Evolutionary conservation across 441 rosid species (phyloP), one percentile per base, ranked within the genome.

Genomic region (Gossypium lobatum): DNA sequence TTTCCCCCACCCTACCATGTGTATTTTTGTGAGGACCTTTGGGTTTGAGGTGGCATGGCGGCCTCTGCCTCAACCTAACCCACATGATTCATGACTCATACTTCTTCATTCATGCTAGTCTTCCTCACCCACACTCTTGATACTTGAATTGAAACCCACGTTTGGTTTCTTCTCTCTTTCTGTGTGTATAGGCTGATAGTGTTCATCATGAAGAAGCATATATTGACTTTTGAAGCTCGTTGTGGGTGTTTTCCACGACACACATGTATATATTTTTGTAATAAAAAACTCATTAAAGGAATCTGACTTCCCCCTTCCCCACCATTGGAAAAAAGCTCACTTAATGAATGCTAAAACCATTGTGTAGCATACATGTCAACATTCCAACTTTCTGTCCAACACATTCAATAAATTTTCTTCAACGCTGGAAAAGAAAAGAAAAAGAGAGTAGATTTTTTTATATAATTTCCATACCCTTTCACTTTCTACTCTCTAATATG

Each of bases 151-250:
- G 37, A 31, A 53, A 52, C 20, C 34, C 20, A 31, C 37, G n/a
- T 18, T 14, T 3, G 3, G 39, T 18, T 54, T 54, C 59, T 31
- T 70, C 31, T 48, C 31, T 66, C 31, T 59, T 26, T 20, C 25
- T 69, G 1, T 20, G 21, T 42, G 25, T 6, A 50, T n/a, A 5
- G 37, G 2, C 37, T 31, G 37, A 31, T 31, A 31, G 37, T 4
- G 6, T 71, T 75, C 75, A 64, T 79, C 75, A 68, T 57, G n/a
- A 70, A 73, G 61, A 68, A 45, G 42, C 68, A 53, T 26, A 57
- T 20, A 48, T 57, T 57, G 26, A 54, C 50, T 34, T 37, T 71
- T 67, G 13, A 8, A 46, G 16, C 72, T 6, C 60, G 50, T 13
- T 7, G 7, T 4, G 20, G 5, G 37, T 18, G 50, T 63, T 63